Base-by-base conservation (phyloP, 192 early-diverging fungal species). In the Coemansia sp. region DNA sequence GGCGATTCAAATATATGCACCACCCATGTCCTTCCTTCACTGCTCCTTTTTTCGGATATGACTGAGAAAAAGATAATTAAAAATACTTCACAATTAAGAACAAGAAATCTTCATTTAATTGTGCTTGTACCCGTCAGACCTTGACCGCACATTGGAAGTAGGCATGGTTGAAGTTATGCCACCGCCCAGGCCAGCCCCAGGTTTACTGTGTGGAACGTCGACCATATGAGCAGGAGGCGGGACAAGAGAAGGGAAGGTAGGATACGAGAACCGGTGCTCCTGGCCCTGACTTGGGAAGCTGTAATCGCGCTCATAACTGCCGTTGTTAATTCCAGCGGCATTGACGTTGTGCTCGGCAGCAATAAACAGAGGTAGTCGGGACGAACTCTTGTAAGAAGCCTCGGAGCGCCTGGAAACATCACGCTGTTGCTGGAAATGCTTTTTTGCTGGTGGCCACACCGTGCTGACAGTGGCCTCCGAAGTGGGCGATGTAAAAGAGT, bases 401-500 rank as follows among this genome's bases (percentile, higher is more conserved):
- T 42, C 39, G 3, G 39, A 3, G 14, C 3, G 11, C 14, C 39
- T 42, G 11, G 13, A 42, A 3, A 42, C 2, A 10, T 10, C n/a
- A n/a, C n/a, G n/a, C n/a, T n/a, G n/a, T 42, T 42, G 49, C 49
- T 24, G 49, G 49, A 25, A 25, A 16, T 42, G 39, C 39, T 42
- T 42, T 10, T 42, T 42, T 16, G 39, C 13, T 16, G 39, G 39
- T 10, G 39, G 14, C 39, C 5, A 42, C 39, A 16, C 11, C 1
- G 39, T 42, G 14, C 11, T 2, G 14, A 16, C 5, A 42, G 34
- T 48, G 19, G 51, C 34, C 19, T 48, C 49, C 18, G 49, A 58
- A 23, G 68, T 47, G 1, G 28, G 46, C 14, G 61, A 28, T 7
- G 53, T 55, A 14, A 28, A 54, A 30, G 29, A 65, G 28, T 22